Base-by-base conservation (phyloP, 2,329 filamentous ascomycete genomes). In the Claviceps sorghi region DNA sequence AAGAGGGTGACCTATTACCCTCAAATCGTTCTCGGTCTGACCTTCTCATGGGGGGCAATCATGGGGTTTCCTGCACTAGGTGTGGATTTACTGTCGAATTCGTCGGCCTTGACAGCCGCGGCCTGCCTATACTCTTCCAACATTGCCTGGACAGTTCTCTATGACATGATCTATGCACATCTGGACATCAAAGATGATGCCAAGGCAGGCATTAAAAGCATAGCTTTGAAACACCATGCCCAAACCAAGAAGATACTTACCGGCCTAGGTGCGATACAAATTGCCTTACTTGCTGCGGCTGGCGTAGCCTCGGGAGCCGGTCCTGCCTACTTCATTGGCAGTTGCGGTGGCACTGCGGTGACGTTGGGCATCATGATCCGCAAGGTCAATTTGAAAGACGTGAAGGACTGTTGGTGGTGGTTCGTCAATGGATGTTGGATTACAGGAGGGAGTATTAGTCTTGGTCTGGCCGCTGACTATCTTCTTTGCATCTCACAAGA, bases 91-190 rank as follows among this genome's bases (percentile, higher is more conserved):
- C 66, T 91, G 13, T 69, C 77, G 6, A 78, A 84, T 57, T 69
- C 69, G 22, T 67, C 78, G 1, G 84, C 86, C 2, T 64, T 87
- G 53, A 72, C 75, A 4, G 81, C 84, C 1, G 85, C 86, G 1
- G 79, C 74, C 2, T 79, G 78, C 53, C 70, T 95, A 48, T 94
- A 94, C 64, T 70, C 77, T 11, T 88, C 84, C 44, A 93, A 89
- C 59, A 74, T 93, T 26, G 82, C 86, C 3, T 95, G 89, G 89
- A 94, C 88, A 0, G 77, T 94, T 29, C 69, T 94, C 41, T 95
- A 94, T 65, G 88, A 95, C 65, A 94, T 93, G 80, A 88, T 95
- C 34, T 95, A 95, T 66, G 88, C 88, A 15, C 88, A 94, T 64
- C 91, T 93, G 82, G 88, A 95, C 61, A 84, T 91, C 65, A 83